Evolutionary conservation across 306 rosid species (phyloP).

Genomic region (Vigna angularis): DNA sequence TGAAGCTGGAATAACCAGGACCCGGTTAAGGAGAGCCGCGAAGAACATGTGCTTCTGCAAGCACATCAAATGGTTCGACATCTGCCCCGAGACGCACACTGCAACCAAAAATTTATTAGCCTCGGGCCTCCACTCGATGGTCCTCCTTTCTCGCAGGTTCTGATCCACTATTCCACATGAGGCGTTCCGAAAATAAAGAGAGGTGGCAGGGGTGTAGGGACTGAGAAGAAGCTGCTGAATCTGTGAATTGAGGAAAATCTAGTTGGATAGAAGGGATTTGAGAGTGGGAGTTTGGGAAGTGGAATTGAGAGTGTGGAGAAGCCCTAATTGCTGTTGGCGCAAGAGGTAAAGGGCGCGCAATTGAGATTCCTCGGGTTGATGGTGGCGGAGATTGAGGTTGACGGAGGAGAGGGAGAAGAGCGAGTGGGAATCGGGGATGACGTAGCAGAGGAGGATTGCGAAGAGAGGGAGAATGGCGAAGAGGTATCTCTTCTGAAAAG

Average conservation of each 20-base stretch:
- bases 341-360: conserved; percentile 72
- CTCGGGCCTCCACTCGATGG: conserved; percentile 78
- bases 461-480: conserved; percentile 64
- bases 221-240: conserved; percentile 70
- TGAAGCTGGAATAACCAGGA: conserved; percentile 75
- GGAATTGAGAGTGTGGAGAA: conserved; percentile 53
- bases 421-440: conserved; percentile 55
- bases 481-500: conserved; percentile 54
- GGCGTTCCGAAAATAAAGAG: not conserved
- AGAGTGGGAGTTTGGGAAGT: conserved; percentile 45
- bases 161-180: conserved; percentile 68
- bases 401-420: conserved; percentile 47
- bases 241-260: conserved; percentile 73
- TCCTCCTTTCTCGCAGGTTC: conserved; percentile 55
- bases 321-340: conserved; percentile 66
- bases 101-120: conserved; percentile 67
- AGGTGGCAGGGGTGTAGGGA: conserved; percentile 40
- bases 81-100: conserved; percentile 79
- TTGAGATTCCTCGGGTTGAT: conserved; percentile 66
- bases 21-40: conserved; percentile 76
- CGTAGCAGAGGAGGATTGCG: conserved; percentile 51
- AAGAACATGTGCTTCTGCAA: conserved; percentile 92
- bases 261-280: conserved; percentile 56
- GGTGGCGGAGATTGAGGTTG: not conserved
- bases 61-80: conserved; percentile 88